phyloP scores from a whole-genome alignment of 1,284 basidiomycete species.

The Malassezia arunalokei region DNA sequence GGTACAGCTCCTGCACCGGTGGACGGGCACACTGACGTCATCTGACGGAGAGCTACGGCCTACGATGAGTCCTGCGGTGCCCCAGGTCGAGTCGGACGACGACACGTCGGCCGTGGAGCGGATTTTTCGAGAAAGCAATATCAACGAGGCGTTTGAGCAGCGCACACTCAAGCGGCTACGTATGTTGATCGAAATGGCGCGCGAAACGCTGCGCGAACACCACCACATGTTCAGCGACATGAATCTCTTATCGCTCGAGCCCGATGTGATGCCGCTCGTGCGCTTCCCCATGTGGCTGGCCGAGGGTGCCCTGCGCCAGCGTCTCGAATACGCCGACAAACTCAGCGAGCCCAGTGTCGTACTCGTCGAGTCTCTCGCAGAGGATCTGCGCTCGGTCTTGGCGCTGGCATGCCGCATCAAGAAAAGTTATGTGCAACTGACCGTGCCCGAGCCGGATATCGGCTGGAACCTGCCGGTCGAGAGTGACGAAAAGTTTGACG shows the following conservation, averaged over 20 bases:
- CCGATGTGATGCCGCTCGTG: constrained; percentile 81
- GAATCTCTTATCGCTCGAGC: constrained; percentile 82
- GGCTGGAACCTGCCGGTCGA: constrained; percentile 81
- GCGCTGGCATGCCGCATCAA: constrained; percentile 88
- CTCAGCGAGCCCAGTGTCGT: constrained; percentile 65
- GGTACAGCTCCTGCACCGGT: constrained; percentile 33
- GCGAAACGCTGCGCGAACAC: constrained; percentile 72
- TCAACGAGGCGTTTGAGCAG: constrained; percentile 86
- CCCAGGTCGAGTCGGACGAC: constrained; percentile 14
- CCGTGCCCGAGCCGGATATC: constrained; percentile 66
- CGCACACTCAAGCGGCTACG: constrained; percentile 79
- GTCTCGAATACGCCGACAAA: constrained; percentile 79
- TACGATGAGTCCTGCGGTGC: background rate
- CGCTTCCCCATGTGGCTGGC: constrained; percentile 89
- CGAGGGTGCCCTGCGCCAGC: constrained; percentile 75
- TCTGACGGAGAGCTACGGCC: constrained; percentile 5
- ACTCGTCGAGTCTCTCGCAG: constrained; percentile 88
- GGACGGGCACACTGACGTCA: constrained; percentile 34
- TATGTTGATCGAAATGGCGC: constrained; percentile 70
- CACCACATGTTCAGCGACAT: constrained; percentile 63
- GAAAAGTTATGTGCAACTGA: constrained; percentile 77
- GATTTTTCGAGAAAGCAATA: constrained; percentile 84
- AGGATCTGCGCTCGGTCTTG: constrained; percentile 82
- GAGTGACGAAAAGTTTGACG: constrained; percentile 78
- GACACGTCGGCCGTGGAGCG: constrained; percentile 66